Evolutionary conservation across 2,329 filamentous ascomycete genomes (phyloP), one percentile per base, ranked within the genome.

Genomic region (Pseudophaeomoniella oleicola): DNA sequence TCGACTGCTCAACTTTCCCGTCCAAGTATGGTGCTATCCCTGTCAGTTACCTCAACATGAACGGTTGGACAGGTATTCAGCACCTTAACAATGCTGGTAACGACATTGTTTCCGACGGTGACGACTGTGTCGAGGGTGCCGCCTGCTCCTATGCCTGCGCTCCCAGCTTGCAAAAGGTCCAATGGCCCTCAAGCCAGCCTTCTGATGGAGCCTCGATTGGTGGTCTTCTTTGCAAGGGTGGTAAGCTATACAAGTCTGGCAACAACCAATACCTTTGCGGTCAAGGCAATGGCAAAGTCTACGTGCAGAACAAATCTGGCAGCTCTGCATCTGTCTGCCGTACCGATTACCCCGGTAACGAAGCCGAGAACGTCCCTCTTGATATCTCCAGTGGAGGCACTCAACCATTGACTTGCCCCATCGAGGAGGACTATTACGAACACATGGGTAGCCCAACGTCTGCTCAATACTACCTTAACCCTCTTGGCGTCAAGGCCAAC

Each of bases 381-480:
- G 61, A 74, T 39, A 68, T 79, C 31, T 46, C 58, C 4, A 61
- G 81, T 36, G 81, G 81, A 40, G 50, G 60, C 34, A 69, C 62
- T 16, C 63, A 74, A 42, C 60, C 67, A 22, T 63, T 98, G 45
- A 84, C 82, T 54, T 88, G 84, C 66, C 81, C 88, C 33, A 63
- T 80, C 45, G 75, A 78, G 41, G 54, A 57, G 34, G 67, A 63
- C 35, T 93, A 88, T 67, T 96, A 86, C 67, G 61, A 67, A 42
- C 93, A 84, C 83, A 48, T 83, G 51, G 72, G 72, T 49, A 71
- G 71, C 57, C 50, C 63, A 35, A 96, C 90, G 36, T 87, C 84
- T 34, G 87, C 87, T 32, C 90, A 96, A 64, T 96, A 94, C 72
- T 98, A 98, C 57, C 72, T 96, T 62, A 96, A 96, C 72, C 81